A percentile compares a stretch with the other conserved stretches of the same genome.
Evolutionary conservation across 2,329 filamentous ascomycete species (phyloP).

Genomic region (Daldinia sp.): DNA sequence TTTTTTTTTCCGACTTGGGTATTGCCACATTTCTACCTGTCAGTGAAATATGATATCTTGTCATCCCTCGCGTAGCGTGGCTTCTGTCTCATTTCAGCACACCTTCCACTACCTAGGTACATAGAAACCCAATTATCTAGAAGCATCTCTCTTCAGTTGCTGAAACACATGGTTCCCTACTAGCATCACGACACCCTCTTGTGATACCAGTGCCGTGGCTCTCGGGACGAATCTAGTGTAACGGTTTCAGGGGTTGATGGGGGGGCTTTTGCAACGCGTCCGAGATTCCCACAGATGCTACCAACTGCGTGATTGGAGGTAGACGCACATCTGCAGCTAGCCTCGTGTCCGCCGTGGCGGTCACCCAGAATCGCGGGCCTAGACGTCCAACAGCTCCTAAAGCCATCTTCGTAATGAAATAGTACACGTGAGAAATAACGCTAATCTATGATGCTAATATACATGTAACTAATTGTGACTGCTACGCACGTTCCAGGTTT

Average conservation of each 20-base stretch:
- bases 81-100: constrained; percentile 30
- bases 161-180: constrained; percentile 27
- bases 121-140: constrained; percentile 16
- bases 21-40: constrained; percentile 6
- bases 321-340: constrained; percentile 23
- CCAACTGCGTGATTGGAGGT: constrained; percentile 17
- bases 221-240: constrained; percentile 39
- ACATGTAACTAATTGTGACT: background rate
- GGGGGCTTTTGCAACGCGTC: constrained; percentile 13
- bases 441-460: background rate
- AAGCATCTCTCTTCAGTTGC: constrained; percentile 12
- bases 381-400: background rate
- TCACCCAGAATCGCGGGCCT: constrained; percentile 8
- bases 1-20: constrained; percentile 12
- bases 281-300: constrained; percentile 20
- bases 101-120: background rate
- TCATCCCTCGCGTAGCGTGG: constrained; percentile 21
- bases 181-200: constrained; percentile 9
- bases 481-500: background rate
- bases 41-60: constrained; percentile 12
- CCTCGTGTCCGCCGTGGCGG: constrained; percentile 23
- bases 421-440: constrained; percentile 1
- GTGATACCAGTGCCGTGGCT: constrained; percentile 28
- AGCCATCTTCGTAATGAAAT: background rate
- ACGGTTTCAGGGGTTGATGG: constrained; percentile 35